Conservation (phyloP, 176 grass and related monocot species). For the Saccharum spontaneum region DNA sequence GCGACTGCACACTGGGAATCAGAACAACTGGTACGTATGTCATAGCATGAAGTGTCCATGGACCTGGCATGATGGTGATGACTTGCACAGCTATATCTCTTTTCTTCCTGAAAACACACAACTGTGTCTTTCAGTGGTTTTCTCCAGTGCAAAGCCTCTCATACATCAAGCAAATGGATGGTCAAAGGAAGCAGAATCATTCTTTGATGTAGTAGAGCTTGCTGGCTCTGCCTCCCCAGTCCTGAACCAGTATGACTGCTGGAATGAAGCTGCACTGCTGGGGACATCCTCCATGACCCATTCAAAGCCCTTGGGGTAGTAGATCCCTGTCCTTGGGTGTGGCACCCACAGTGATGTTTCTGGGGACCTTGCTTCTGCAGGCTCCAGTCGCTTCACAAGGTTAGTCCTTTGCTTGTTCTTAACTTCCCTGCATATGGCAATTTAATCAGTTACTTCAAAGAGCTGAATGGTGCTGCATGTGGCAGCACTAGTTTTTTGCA, state of each 20-base stretch:
- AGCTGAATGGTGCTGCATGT: slow-evolving; percentile 8
- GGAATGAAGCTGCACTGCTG: slow-evolving; percentile 58
- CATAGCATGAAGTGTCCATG: slow-evolving; percentile 21
- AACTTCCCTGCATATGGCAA: slow-evolving; percentile 37
- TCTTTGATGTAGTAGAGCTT: slow-evolving; percentile 27
- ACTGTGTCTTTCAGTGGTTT: slow-evolving; percentile 17
- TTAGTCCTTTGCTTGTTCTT: slow-evolving; percentile 45
- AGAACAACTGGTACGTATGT: slow-evolving; percentile 20
- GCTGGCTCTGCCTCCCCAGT: slow-evolving; percentile 52
- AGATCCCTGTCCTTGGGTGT: slow-evolving; percentile 91
- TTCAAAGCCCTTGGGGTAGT: slow-evolving; percentile 87
- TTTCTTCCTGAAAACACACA: background rate
- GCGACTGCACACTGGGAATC: slow-evolving; percentile 16
- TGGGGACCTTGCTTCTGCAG: slow-evolving; percentile 36
- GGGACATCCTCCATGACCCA: slow-evolving; percentile 97
- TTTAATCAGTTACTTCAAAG: slow-evolving; percentile 23
- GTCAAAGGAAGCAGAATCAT: slow-evolving; percentile 32
- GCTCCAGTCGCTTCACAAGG: slow-evolving; percentile 23
- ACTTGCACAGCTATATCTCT: slow-evolving; percentile 12
- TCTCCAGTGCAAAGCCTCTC: slow-evolving; percentile 23
- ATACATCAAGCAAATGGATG: slow-evolving; percentile 54
- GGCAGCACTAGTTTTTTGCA: slow-evolving; percentile 2
- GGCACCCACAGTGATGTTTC: slow-evolving; percentile 71
- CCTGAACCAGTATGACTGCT: slow-evolving; percentile 67
- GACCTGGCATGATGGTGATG: slow-evolving; percentile 26